Evolutionary conservation across 192 early-diverging fungal genomes (phyloP).

Genomic region (Helicostylum pulchrum): DNA sequence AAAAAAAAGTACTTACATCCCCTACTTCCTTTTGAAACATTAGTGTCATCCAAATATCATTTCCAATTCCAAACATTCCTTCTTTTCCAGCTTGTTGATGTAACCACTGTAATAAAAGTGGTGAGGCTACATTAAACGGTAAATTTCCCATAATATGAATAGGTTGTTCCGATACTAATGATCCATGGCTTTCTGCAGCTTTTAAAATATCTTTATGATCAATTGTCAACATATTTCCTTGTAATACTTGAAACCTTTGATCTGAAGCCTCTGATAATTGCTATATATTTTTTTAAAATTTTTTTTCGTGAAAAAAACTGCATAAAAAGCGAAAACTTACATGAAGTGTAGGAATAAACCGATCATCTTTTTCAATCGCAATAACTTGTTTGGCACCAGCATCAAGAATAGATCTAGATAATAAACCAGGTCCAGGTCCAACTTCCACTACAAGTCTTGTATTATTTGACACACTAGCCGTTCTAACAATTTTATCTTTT

Average conservation of each 20-base stretch:
- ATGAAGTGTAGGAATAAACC: slow-evolving; percentile 64
- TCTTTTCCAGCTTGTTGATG: slow-evolving; percentile 48
- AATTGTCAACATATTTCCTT: slow-evolving; percentile 64
- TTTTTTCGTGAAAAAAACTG: neutral
- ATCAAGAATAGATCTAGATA: slow-evolving; percentile 76
- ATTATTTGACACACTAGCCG: slow-evolving; percentile 52
- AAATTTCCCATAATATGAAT: slow-evolving; percentile 77
- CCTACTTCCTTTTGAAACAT: slow-evolving; percentile 87
- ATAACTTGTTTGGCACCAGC: slow-evolving; percentile 59
- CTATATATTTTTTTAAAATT: slow-evolving; percentile 25
- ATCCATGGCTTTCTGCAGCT: slow-evolving; percentile 25
- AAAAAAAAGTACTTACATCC: slow-evolving; percentile 38
- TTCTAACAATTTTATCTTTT: slow-evolving; percentile 62
- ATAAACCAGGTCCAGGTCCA: slow-evolving; percentile 73
- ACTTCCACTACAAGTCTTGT: slow-evolving; percentile 72
- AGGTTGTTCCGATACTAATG: neutral
- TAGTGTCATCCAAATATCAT: slow-evolving; percentile 62
- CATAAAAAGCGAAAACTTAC: slow-evolving; percentile 31
- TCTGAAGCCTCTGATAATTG: slow-evolving; percentile 70
- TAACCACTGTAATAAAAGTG: slow-evolving; percentile 71
- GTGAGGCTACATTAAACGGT: slow-evolving; percentile 74
- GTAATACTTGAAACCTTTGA: slow-evolving; percentile 50
- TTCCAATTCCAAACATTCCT: slow-evolving; percentile 56
- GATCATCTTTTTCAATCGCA: slow-evolving; percentile 69
- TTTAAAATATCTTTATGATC: slow-evolving; percentile 53